phyloP scores from a whole-genome alignment of 805 yeast species.

The Kodamaea jinghongensis region DNA sequence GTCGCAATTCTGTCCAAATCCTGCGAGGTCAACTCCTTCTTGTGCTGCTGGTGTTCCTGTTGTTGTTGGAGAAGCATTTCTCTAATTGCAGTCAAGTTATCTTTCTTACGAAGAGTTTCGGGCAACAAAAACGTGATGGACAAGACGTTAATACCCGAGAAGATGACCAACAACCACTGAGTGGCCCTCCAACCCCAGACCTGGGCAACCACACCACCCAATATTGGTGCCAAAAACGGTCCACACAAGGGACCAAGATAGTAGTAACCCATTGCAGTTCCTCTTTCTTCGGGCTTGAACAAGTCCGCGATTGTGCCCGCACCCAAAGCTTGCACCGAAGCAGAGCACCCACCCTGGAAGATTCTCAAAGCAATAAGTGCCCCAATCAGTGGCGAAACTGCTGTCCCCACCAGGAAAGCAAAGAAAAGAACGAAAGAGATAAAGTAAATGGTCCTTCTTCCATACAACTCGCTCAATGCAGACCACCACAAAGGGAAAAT shows the following conservation, averaged over 20 bases:
- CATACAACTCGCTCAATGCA: conserved; percentile 68
- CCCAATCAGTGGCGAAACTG: conserved; percentile 59
- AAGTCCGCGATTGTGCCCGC: conserved; percentile 85
- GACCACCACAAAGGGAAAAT: conserved; percentile 91
- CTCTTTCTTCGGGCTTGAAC: conserved; percentile 64
- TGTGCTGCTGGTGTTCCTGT: background rate
- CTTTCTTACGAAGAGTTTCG: conserved; percentile 71
- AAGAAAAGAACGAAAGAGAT: conserved; percentile 61
- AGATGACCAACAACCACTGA: conserved; percentile 76
- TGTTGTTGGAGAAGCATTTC: conserved; percentile 32
- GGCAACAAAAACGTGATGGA: conserved; percentile 62
- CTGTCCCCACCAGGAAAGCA: conserved; percentile 70
- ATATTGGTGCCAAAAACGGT: conserved; percentile 74
- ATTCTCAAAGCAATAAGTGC: conserved; percentile 68
- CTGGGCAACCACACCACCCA: conserved; percentile 70
- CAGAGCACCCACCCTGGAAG: conserved; percentile 76
- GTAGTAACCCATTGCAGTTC: conserved; percentile 74
- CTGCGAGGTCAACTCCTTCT: conserved; percentile 6
- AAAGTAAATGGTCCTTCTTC: conserved; percentile 72
- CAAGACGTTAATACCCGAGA: conserved; percentile 53
- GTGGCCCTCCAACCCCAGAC: conserved; percentile 88
- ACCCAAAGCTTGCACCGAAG: conserved; percentile 84
- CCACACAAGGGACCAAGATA: conserved; percentile 82
- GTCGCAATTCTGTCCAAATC: conserved; percentile 33
- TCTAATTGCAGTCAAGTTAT: conserved; percentile 54